These are phyloP conservation scores for Eimeria praecox DNA, from an alignment of 169 alveolate species.

Conservation along the genomic window DNA sequence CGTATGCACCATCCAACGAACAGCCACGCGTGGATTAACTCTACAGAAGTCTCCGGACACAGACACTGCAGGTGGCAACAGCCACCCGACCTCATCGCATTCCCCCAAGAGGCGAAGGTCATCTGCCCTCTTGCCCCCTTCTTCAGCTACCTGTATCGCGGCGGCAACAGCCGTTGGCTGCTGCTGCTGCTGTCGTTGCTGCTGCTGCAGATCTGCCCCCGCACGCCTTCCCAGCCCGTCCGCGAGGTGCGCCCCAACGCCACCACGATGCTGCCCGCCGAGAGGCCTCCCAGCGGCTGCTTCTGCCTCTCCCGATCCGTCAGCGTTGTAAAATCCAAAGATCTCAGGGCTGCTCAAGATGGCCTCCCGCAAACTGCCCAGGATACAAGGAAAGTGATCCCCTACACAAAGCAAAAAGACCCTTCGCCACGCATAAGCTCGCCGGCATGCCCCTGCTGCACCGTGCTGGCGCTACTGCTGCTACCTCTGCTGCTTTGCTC, in stretches of 20 bases:
- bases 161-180: not conserved
- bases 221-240: not conserved
- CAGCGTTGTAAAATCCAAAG: not conserved
- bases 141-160: not conserved
- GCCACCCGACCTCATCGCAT: not conserved
- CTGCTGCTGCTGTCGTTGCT: not conserved
- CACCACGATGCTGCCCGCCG: not conserved
- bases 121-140: not conserved
- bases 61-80: conserved; percentile 45
- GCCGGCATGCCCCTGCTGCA: not conserved
- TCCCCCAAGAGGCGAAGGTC: not conserved
- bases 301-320: not conserved
- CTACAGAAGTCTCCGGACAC: conserved; percentile 28
- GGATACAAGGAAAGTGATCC: not conserved
- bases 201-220: not conserved
- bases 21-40: conserved; percentile 58
- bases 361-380: conserved; percentile 58
- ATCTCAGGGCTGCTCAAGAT: conserved; percentile 18
- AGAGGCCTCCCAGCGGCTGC: not conserved
- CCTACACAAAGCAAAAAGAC: not conserved
- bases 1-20: conserved; percentile 50
- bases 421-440: not conserved
- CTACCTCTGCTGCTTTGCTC: not conserved
- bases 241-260: not conserved
- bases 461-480: not conserved